A percentile compares a stretch with the other conserved stretches of the same genome.
These are phyloP conservation scores for Aspergillus floridensis DNA, from an alignment of 2,329 filamentous ascomycete genomes.

Conservation along the genomic window DNA sequence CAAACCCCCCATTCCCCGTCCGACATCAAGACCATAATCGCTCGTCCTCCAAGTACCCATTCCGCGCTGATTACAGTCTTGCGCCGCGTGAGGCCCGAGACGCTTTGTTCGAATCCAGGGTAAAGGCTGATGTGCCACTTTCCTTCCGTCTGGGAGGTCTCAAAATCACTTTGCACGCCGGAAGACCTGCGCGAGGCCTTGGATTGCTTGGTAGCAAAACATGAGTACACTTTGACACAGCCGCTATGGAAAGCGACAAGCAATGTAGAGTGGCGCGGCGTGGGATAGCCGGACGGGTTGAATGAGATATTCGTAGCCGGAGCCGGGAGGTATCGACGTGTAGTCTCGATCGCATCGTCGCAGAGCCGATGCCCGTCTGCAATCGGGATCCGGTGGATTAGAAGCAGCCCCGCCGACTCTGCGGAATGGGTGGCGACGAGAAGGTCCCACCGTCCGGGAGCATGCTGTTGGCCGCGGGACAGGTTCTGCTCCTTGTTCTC, in stretches of 20 bases:
- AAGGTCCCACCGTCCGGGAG: constrained; percentile 40
- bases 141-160: constrained; percentile 35
- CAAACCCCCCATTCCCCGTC: constrained; percentile 52
- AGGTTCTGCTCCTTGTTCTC: constrained; percentile 29
- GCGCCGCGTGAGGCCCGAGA: constrained; percentile 31
- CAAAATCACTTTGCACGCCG: constrained; percentile 31
- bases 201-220: constrained; percentile 41
- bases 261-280: constrained; percentile 53
- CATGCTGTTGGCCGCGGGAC: constrained; percentile 25
- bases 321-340: constrained; percentile 48
- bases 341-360: constrained; percentile 42
- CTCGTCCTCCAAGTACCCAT: constrained; percentile 47
- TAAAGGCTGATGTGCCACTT: constrained; percentile 47
- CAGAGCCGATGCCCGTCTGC: constrained; percentile 29
- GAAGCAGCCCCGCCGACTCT: constrained; percentile 45
- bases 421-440: constrained; percentile 48
- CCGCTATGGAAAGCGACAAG: constrained; percentile 56
- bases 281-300: constrained; percentile 54
- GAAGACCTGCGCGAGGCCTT: constrained; percentile 30
- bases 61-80: constrained; percentile 46
- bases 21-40: constrained; percentile 45
- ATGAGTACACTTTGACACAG: constrained; percentile 57
- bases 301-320: constrained; percentile 54
- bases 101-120: constrained; percentile 38
- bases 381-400: constrained; percentile 45